Conservation (phyloP, 2,329 filamentous ascomycete species). For the Arthrobotrys entomopaga region DNA sequence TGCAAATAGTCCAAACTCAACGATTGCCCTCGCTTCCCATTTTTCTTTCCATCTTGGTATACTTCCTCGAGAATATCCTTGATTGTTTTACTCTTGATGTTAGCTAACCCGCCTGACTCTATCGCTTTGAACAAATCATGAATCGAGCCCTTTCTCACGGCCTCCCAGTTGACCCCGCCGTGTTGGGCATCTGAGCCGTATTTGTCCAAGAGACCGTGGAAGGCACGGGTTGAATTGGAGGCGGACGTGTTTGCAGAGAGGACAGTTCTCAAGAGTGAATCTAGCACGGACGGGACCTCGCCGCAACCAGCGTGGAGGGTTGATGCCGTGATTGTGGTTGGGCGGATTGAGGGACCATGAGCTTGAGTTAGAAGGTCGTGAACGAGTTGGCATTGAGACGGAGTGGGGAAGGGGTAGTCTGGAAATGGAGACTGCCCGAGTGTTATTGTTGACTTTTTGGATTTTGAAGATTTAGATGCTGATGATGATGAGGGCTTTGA, state of each 20-base stretch:
- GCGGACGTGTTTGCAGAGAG: slow-evolving; percentile 69
- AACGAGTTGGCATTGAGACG: slow-evolving; percentile 76
- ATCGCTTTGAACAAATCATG: slow-evolving; percentile 76
- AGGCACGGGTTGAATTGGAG: slow-evolving; percentile 71
- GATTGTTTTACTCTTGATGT: slow-evolving; percentile 77
- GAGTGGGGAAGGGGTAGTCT: slow-evolving; percentile 72
- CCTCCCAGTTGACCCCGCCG: slow-evolving; percentile 79
- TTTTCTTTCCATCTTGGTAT: slow-evolving; percentile 71
- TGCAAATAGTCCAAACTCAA: slow-evolving; percentile 67
- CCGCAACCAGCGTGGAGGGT: slow-evolving; percentile 75
- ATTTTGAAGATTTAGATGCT: slow-evolving; percentile 62
- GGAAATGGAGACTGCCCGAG: slow-evolving; percentile 71
- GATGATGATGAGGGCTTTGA: slow-evolving; percentile 61
- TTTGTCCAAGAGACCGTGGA: slow-evolving; percentile 71
- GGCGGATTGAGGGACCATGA: slow-evolving; percentile 74
- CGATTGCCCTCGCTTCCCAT: slow-evolving; percentile 23
- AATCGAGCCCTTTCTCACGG: slow-evolving; percentile 70
- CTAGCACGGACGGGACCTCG: slow-evolving; percentile 66
- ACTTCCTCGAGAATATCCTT: slow-evolving; percentile 79
- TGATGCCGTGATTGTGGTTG: slow-evolving; percentile 75
- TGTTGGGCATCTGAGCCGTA: slow-evolving; percentile 60
- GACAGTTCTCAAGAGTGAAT: slow-evolving; percentile 67
- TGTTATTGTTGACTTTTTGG: slow-evolving; percentile 2
- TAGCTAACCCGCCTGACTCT: slow-evolving; percentile 74
- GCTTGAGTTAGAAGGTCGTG: slow-evolving; percentile 71